Evolutionary conservation across 225 moss, liverwort and hornwort genomes (phyloP).

Genomic region (Antitrichia curtipendula): DNA sequence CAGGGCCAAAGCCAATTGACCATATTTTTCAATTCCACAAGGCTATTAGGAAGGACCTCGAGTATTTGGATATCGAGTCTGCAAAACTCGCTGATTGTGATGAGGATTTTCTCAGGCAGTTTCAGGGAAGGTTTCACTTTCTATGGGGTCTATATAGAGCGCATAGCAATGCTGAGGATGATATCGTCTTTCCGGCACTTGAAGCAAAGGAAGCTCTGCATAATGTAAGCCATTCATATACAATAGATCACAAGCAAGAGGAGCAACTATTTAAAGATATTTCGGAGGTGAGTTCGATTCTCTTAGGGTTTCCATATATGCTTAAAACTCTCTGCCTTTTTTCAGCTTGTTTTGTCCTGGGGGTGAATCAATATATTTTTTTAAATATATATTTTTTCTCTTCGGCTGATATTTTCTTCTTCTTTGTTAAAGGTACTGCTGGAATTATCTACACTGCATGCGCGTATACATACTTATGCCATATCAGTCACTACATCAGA

Average conservation of each 20-base stretch:
- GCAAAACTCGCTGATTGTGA: slow-evolving; percentile 80
- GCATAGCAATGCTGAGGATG: slow-evolving; percentile 98
- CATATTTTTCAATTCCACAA: slow-evolving; percentile 99
- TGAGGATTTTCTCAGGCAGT: slow-evolving; percentile 90
- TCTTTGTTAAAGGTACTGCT: slow-evolving; percentile 21
- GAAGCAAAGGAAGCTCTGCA: slow-evolving; percentile 97
- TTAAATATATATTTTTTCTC: neutral
- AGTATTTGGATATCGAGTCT: slow-evolving; percentile 88
- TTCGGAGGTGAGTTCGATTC: slow-evolving; percentile 41
- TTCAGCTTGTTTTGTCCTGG: neutral
- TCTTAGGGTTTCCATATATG: neutral
- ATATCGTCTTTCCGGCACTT: slow-evolving; percentile 94
- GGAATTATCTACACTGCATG: slow-evolving; percentile 46
- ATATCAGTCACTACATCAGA: neutral
- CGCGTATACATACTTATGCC: slow-evolving; percentile 20
- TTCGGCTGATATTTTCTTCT: neutral
- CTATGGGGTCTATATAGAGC: slow-evolving; percentile 92
- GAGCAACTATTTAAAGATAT: slow-evolving; percentile 86
- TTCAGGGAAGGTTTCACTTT: slow-evolving; percentile 93
- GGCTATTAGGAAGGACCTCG: slow-evolving; percentile 91
- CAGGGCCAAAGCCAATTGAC: slow-evolving; percentile 89
- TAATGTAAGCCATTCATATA: slow-evolving; percentile 95
- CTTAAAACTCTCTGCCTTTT: neutral
- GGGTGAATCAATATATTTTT: neutral
- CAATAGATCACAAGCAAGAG: slow-evolving; percentile 98